Evolutionary conservation across 768 basidiomycete genomes (phyloP), one percentile per base, ranked within the genome.

Genomic region (Lepiota subincarnata): DNA sequence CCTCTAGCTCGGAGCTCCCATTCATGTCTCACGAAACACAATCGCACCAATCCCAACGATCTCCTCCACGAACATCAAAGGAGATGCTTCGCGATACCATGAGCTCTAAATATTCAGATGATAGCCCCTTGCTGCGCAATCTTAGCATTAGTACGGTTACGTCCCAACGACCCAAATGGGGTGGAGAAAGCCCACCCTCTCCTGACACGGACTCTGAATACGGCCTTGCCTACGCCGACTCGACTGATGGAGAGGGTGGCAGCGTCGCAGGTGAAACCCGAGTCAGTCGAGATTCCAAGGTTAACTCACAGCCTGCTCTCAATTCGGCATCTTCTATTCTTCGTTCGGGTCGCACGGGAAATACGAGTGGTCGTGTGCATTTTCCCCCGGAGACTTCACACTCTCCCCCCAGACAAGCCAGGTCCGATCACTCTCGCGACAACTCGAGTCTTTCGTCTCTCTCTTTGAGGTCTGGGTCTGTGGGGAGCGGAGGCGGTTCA

Each of bases 191-290:
- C 64, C 68, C 2, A 48, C 36, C 63, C 6, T 67, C 68, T 6
- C 70, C 75, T 2, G 74, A 62, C 14, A 77, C 75, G 2, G 78
- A 80, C 53, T 73, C 36, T 14, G 52, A 72, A 28, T 73, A 76
- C 22, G 76, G 77, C 13, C 67, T 81, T 18, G 79, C 79, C 1
- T 82, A 82, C 57, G 78, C 76, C 3, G 72, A 77, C 50, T 74
- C 75, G 14, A 73, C 74, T 6, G 77, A 77, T 41, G 62, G 74
- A 50, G 77, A 77, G 42, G 70, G 71, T 18, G 68, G 70, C 7
- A 31, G 2, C 31, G 31, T 8, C 31, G 31, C 31, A 31, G 4
- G 10, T 31, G 31, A 11, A 6, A 31, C 10, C 31, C 31, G 31
- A 31, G 31, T 31, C 31, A 11, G 31, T 31, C 31, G 3, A 3